Evolutionary conservation across 495 filamentous ascomycete species (phyloP).

Genomic region (Gamarada debralockiae): DNA sequence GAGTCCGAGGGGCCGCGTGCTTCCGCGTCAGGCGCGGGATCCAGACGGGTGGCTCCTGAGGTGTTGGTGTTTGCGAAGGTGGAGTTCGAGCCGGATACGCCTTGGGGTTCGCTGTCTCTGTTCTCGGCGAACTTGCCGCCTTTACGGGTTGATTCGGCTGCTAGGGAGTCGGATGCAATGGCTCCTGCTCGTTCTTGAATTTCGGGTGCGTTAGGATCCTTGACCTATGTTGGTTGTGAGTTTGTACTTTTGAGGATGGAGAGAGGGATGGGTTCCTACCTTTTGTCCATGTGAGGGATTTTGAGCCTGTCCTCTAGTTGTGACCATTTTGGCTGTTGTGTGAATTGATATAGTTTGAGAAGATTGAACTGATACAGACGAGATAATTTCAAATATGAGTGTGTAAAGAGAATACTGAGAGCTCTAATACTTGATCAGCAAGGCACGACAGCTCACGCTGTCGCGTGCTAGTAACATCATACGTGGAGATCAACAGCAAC

Average conservation of each 20-base stretch:
- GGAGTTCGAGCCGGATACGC: constrained; percentile 41
- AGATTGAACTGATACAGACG: too few relatives aligned
- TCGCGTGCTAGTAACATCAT: too few relatives aligned
- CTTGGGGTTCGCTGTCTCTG: constrained; percentile 43
- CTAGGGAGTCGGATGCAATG: constrained; percentile 60
- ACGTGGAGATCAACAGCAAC: too few relatives aligned
- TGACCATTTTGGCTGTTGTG: not conserved
- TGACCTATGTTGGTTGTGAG: constrained; percentile 24
- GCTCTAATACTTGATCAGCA: too few relatives aligned
- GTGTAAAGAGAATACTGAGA: too few relatives aligned
- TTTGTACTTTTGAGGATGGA: not conserved
- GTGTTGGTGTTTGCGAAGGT: constrained; percentile 56
- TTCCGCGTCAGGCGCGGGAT: constrained; percentile 43
- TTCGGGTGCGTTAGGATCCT: constrained; percentile 40
- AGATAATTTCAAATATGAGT: too few relatives aligned
- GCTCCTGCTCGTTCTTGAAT: constrained; percentile 53
- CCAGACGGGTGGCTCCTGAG: constrained; percentile 45
- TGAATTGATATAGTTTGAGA: too few relatives aligned
- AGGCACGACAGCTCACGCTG: too few relatives aligned
- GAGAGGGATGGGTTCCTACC: too few relatives aligned
- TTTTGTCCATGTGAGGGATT: not conserved
- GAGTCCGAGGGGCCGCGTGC: constrained; percentile 40
- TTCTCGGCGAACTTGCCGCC: constrained; percentile 52
- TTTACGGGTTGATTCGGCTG: constrained; percentile 52
- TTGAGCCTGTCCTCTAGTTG: not conserved